Base-by-base conservation (phyloP, 2,329 filamentous ascomycete genomes). In the Hansfordia pulvinata region DNA sequence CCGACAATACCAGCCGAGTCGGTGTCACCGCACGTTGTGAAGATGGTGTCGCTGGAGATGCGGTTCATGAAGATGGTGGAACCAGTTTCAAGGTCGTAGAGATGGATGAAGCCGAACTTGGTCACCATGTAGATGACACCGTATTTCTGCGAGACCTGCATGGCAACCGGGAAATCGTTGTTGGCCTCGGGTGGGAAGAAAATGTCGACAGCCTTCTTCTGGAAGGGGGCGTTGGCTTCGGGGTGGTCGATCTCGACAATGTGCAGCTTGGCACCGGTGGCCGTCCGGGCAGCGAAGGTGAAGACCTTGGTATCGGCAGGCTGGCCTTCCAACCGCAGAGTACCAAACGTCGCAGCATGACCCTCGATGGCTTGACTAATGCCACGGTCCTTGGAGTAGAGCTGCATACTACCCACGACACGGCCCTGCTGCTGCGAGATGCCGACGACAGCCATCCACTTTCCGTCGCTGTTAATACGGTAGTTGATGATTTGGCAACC, bases 401-500 rank as follows among this genome's bases (percentile, higher is more conserved):
- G 71, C 58, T 98, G 92, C 79, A 98, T 90, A 36, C 83, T 82
- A 39, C 90, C 90, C 21, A 92, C 86, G 21, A 98, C 86, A 34
- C 90, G 83, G 30, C 86, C 88, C 50, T 86, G 77, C 48, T 92
- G 81, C 51, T 86, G 83, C 32, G 86, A 86, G 44, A 98, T 98
- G 45, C 90, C 90, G 31, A 98, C 85, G 30, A 94, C 77, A 17
- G 92, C 86, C 76, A 93, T 93, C 90, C 90, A 98, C 58, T 93
- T 93, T 52, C 85, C 84, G 39, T 98, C 88, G 38, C 77, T 74
- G 54, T 88, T 94, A 42, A 92, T 82, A 41, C 88, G 84, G 61
- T 98, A 98, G 63, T 96, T 98, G 71, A 98, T 98, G 56, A 98
- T 98, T 72, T 98, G 90, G 58, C 84, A 92, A 39, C 79, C 80